Percentiles rank a stretch among this genome's conserved stretches.
phyloP scores from a whole-genome alignment of 1,284 basidiomycete species.

The Leccinum cinnamomeum region DNA sequence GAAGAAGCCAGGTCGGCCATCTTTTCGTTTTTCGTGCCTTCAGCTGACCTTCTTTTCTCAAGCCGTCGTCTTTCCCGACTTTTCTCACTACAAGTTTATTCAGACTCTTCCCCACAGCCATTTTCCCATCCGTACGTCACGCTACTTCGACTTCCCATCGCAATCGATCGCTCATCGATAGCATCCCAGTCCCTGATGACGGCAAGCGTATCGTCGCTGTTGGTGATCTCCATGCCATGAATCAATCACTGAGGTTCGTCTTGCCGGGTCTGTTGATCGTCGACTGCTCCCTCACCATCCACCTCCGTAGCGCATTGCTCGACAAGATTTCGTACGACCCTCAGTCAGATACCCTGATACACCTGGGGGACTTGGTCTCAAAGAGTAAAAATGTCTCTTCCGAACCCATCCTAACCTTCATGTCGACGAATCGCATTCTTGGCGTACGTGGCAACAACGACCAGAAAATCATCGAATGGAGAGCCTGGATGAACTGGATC shows the following conservation, averaged over 20 bases:
- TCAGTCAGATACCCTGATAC: conserved; percentile 66
- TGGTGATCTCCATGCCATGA: conserved; percentile 87
- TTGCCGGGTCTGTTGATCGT: not conserved
- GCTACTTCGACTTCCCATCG: not conserved
- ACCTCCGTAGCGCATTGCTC: conserved; percentile 55
- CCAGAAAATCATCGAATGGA: conserved; percentile 85
- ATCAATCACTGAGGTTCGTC: conserved; percentile 62
- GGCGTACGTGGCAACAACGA: conserved; percentile 93
- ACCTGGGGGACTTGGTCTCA: conserved; percentile 78
- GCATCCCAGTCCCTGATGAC: conserved; percentile 43
- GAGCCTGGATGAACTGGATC: conserved; percentile 77
- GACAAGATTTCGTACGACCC: conserved; percentile 58
- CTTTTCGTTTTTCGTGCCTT: not conserved
- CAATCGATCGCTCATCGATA: not conserved
- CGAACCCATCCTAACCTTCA: conserved; percentile 61
- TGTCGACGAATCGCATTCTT: conserved; percentile 58
- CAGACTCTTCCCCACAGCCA: conserved; percentile 45
- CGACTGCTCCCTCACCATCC: not conserved
- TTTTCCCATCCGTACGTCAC: conserved; percentile 52
- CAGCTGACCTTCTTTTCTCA: conserved; percentile 3
- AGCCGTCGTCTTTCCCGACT: conserved; percentile 51
- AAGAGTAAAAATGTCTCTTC: conserved; percentile 59
- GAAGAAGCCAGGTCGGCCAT: conserved; percentile 25
- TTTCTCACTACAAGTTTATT: conserved; percentile 47
- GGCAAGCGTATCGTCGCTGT: conserved; percentile 65